Evolutionary conservation across 495 filamentous ascomycete genomes (phyloP), one percentile per base, ranked within the genome.

Genomic region (Penicillium coprophilum): DNA sequence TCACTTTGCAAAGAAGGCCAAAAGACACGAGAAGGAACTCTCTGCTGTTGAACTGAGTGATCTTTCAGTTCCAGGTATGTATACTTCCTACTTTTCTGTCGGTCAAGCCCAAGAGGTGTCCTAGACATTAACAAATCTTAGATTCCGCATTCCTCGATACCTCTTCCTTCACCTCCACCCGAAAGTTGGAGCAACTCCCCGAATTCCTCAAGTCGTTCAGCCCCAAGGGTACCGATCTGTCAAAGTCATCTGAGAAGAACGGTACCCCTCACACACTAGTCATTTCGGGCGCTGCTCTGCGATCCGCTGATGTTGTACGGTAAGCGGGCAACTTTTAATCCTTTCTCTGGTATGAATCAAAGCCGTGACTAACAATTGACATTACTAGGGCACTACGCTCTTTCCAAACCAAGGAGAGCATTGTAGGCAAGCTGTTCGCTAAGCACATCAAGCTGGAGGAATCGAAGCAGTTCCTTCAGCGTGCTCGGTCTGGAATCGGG

Each of bases 381-480:
- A 10, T 7, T 3, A 53, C 4, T 31, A 91, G 91, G 60, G 80
- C 85, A 6, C 73, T 97, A 17, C 84, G 89, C 32, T 80, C 82
- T 50, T 96, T 91, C 65, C 87, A 91, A 62, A 86, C 79, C 13
- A 92, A 92, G 68, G 82, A 88, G 20, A 84, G 80, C 24, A 76
- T 79, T 43, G 85, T 97, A 3, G 91, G 88, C 21, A 98, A 98
- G 71, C 78, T 97, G 48, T 98, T 98, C 70, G 93, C 95, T 8
- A 98, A 98, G 68, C 94, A 98, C 59, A 96, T 98, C 76, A 98
- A 98, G 73, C 60, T 98, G 6, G 81, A 89, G 50, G 95, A 97
- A 59, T 88, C 91, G 17, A 84, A 92, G 52, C 81, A 88, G 46
- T 88, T 87, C 70, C 82, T 92, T 15, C 71, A 75, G 71, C 90